phyloP scores from a whole-genome alignment of 257 asterid species.

The Jasminum sambac region DNA sequence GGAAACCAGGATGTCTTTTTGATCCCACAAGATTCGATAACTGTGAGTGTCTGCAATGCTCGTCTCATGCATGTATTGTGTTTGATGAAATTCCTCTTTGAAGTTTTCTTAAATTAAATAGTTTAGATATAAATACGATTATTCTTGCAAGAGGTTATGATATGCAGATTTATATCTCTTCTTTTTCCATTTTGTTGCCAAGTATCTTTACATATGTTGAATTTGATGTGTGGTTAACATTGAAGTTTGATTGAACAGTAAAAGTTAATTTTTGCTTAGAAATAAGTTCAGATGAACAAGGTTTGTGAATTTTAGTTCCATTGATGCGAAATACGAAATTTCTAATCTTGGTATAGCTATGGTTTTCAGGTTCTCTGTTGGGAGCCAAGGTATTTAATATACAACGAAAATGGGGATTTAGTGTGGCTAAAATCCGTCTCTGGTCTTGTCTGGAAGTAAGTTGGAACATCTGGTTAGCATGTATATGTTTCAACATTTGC shows the following conservation, averaged over 20 bases:
- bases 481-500: conserved; percentile 19
- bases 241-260: too few species aligned
- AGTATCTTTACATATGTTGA: neutral
- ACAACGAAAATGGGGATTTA: conserved; percentile 10
- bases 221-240: too few species aligned
- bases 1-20: neutral
- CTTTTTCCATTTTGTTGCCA: neutral
- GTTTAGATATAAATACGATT: neutral
- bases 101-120: neutral
- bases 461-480: conserved; percentile 29
- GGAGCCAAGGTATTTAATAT: conserved; percentile 16
- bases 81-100: neutral
- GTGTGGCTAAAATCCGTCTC: conserved; percentile 16
- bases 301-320: too few species aligned
- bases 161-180: neutral
- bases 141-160: neutral
- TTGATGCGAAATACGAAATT: neutral
- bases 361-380: conserved; percentile 18
- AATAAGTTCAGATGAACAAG: too few species aligned
- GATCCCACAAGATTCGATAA: neutral
- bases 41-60: neutral
- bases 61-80: neutral
- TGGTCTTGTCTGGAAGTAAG: conserved; percentile 1
- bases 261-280: too few species aligned
- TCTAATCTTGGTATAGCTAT: neutral